Percentiles rank a stretch among this genome's conserved stretches.
phyloP scores from a whole-genome alignment of 441 rosid species.

The Eruca vesicaria region DNA sequence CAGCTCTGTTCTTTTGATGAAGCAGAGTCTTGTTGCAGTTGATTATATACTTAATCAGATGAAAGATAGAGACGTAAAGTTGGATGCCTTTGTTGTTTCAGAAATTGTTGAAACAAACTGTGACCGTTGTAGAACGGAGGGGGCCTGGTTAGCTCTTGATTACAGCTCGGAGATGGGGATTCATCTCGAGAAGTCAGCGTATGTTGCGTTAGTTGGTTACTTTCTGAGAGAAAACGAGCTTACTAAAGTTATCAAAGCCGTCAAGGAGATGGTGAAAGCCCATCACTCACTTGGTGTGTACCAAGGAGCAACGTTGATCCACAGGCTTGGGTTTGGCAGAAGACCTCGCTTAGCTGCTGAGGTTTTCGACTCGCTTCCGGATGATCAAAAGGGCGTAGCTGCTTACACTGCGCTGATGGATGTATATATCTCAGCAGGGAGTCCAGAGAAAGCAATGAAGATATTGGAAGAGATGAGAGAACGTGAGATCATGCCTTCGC shows the following conservation, averaged over 20 bases:
- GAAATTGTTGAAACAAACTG: slow-evolving; percentile 49
- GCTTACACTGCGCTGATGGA: slow-evolving; percentile 69
- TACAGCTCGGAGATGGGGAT: slow-evolving; percentile 52
- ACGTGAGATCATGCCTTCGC: slow-evolving; percentile 51
- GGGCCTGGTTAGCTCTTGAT: slow-evolving; percentile 65
- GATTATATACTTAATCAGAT: slow-evolving; percentile 51
- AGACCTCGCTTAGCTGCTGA: slow-evolving; percentile 64
- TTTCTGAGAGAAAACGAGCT: slow-evolving; percentile 49
- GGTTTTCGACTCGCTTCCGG: slow-evolving; percentile 59
- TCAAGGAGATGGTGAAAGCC: slow-evolving; percentile 50
- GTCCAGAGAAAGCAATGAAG: slow-evolving; percentile 67
- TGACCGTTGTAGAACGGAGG: slow-evolving; percentile 40
- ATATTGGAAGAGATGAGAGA: slow-evolving; percentile 54
- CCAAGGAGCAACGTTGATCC: slow-evolving; percentile 60
- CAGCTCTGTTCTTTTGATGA: slow-evolving; percentile 54
- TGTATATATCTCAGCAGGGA: slow-evolving; percentile 71
- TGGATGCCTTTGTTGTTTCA: slow-evolving; percentile 54
- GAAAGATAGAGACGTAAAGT: slow-evolving; percentile 35
- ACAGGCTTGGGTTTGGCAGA: slow-evolving; percentile 68
- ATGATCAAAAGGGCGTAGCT: slow-evolving; percentile 58
- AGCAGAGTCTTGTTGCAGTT: slow-evolving; percentile 57
- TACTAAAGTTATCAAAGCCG: slow-evolving; percentile 45
- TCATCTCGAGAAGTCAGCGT: slow-evolving; percentile 49
- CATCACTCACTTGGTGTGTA: slow-evolving; percentile 62
- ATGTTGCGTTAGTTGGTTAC: slow-evolving; percentile 58